phyloP scores from a whole-genome alignment of 1,284 basidiomycete species.

The Ganoderma multipileum region DNA sequence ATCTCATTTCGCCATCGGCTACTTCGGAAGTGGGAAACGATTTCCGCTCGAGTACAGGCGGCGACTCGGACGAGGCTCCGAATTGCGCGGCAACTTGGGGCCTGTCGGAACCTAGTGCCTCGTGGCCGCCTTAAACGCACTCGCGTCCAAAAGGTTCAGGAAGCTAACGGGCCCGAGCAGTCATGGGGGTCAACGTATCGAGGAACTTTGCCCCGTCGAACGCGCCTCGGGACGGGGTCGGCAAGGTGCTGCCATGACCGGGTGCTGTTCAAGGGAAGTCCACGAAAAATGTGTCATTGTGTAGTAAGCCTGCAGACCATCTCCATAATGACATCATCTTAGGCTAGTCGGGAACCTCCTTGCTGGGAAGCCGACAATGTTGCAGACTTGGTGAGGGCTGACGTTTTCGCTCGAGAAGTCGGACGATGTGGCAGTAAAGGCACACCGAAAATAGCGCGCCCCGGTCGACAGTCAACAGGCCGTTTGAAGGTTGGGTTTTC shows the following conservation, averaged over 20 bases:
- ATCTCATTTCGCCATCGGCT: background rate
- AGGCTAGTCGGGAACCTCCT: background rate
- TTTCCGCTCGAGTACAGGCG: background rate
- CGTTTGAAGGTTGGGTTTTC: background rate
- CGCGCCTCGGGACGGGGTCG: background rate
- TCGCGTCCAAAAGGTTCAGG: background rate
- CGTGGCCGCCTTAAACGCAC: background rate
- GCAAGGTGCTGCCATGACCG: background rate
- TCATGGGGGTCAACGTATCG: background rate
- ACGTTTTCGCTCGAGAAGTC: background rate
- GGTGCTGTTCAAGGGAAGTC: background rate
- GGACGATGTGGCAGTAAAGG: background rate
- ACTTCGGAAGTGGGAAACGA: background rate
- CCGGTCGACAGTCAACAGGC: background rate
- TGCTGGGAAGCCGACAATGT: background rate
- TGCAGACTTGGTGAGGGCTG: background rate
- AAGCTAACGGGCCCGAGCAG: background rate
- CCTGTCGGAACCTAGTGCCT: background rate
- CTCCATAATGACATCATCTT: background rate
- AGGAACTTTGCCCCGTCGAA: background rate
- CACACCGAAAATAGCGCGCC: background rate
- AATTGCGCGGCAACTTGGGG: background rate
- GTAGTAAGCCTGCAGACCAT: background rate
- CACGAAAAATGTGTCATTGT: background rate
- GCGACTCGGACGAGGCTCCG: background rate